Percentiles rank a stretch among this genome's conserved stretches.
phyloP scores from a whole-genome alignment of 2,329 filamentous ascomycete species.

The Fusarium cyanostomum region DNA sequence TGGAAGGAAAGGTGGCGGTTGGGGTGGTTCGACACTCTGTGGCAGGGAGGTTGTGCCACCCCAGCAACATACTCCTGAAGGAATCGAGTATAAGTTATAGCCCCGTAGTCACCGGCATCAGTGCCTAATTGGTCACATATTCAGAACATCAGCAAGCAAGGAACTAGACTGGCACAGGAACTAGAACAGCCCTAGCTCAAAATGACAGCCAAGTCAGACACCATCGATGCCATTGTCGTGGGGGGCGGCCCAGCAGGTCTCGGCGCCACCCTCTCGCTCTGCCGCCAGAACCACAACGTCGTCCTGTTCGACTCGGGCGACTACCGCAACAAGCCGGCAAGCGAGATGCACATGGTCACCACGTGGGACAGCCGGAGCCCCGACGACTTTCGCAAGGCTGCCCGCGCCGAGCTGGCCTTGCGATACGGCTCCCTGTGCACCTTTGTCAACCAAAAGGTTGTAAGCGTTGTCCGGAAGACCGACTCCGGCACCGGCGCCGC shows the following conservation, averaged over 20 bases:
- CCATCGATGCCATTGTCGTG: slow-evolving; percentile 3
- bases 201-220: no score
- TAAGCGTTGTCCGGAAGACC: not conserved
- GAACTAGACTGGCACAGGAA: no score
- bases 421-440: slow-evolving; percentile 1
- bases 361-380: slow-evolving; percentile 9
- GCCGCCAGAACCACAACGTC: slow-evolving; percentile 48
- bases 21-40: no score
- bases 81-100: no score
- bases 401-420: not conserved
- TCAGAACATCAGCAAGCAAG: no score
- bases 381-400: not conserved
- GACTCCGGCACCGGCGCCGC: not conserved
- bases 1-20: no score
- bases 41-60: no score
- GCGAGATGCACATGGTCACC: slow-evolving; percentile 55
- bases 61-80: no score
- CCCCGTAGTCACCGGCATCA: no score
- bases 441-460: not conserved
- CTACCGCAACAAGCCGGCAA: slow-evolving; percentile 53
- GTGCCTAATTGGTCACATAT: no score
- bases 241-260: slow-evolving; percentile 53
- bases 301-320: slow-evolving; percentile 53
- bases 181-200: no score
- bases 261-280: slow-evolving; percentile 48